A percentile compares a stretch with the other conserved stretches of the same genome.
Evolutionary conservation across 2,329 filamentous ascomycete genomes (phyloP).

Genomic region (Penicillium expansum): DNA sequence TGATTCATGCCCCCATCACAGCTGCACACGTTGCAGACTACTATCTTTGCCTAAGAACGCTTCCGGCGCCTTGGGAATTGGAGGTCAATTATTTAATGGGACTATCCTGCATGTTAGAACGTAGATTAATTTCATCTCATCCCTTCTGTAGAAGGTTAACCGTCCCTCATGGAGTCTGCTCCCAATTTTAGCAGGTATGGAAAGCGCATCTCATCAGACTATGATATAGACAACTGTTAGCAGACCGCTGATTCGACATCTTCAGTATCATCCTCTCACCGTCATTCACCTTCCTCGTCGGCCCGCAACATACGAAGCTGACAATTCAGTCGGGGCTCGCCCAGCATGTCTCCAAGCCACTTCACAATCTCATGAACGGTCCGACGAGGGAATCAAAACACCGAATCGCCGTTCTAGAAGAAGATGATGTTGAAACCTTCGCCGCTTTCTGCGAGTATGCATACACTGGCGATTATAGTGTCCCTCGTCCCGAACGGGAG

Average conservation of each 20-base stretch:
- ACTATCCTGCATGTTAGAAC: neutral
- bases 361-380: constrained; percentile 47
- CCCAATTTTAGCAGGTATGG: constrained; percentile 38
- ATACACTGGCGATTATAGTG: constrained; percentile 49
- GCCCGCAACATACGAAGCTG: constrained; percentile 46
- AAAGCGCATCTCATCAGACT: neutral
- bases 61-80: neutral
- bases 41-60: constrained; percentile 8
- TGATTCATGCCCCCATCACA: constrained; percentile 27
- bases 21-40: constrained; percentile 36
- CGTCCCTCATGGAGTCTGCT: constrained; percentile 26
- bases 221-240: neutral
- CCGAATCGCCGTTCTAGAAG: constrained; percentile 44
- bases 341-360: constrained; percentile 43
- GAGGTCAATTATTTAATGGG: constrained; percentile 3
- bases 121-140: neutral
- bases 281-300: constrained; percentile 48
- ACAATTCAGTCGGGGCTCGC: constrained; percentile 48
- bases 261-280: constrained; percentile 45
- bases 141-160: constrained; percentile 7
- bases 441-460: constrained; percentile 50
- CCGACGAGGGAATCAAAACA: constrained; percentile 46
- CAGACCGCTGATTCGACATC: neutral
- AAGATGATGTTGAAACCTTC: constrained; percentile 51
- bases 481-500: constrained; percentile 25